Conservation (phyloP, 2,329 filamentous ascomycete genomes). For the Pseudogymnoascus sp. region DNA sequence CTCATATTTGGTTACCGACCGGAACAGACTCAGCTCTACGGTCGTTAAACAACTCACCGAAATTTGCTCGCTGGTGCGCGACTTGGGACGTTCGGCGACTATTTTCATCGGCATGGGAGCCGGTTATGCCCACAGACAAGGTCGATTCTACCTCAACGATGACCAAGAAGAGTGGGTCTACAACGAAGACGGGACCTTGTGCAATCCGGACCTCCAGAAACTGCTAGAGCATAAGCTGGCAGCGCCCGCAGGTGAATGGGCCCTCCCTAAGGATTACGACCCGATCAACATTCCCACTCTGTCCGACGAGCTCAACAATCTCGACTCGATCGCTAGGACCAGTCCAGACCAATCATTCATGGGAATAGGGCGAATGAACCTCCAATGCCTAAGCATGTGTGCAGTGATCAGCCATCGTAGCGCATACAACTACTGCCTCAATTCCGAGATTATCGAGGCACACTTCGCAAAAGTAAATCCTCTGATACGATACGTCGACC, state of each 20-base stretch:
- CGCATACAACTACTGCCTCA: background rate
- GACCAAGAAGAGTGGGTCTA: background rate
- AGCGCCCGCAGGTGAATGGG: background rate
- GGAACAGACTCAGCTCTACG: background rate
- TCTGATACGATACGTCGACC: background rate
- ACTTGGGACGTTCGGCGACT: background rate
- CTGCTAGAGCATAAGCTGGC: background rate
- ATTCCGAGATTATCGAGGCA: background rate
- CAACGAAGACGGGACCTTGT: constrained; percentile 1
- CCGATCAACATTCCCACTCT: background rate
- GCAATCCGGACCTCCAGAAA: background rate
- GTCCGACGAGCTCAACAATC: background rate
- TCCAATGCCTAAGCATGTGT: background rate
- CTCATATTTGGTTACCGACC: background rate
- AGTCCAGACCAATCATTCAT: background rate
- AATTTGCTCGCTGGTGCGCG: background rate
- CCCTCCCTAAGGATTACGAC: background rate
- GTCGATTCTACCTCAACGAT: background rate
- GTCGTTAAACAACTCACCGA: background rate
- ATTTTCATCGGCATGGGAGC: background rate
- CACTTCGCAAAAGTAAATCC: background rate
- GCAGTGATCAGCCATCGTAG: background rate
- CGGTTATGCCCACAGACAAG: background rate
- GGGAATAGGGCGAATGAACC: background rate
- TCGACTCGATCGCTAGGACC: background rate